Conservation (phyloP, 2,329 filamentous ascomycete species). For the Cylindrodendrum hubeiense region DNA sequence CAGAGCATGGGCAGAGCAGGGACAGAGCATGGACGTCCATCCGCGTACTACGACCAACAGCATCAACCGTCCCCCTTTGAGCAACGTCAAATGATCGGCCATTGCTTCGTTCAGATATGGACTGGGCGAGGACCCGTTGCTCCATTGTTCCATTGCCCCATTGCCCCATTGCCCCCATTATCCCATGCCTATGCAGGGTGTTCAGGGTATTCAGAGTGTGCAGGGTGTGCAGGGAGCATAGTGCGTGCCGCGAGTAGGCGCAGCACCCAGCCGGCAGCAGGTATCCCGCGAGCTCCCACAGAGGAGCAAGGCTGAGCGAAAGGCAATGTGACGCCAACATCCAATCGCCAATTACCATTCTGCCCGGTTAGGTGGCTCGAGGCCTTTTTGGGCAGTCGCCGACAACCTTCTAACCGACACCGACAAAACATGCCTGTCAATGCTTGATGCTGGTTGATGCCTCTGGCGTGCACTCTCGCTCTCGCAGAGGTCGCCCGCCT, state of each 20-base stretch:
- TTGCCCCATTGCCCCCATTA: neutral
- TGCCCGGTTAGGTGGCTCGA: conserved; percentile 7
- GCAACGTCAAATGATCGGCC: conserved; percentile 1
- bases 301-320: conserved; percentile 29
- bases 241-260: neutral
- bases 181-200: neutral
- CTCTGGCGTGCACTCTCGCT: neutral
- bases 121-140: neutral
- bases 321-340: conserved; percentile 16
- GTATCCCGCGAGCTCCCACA: conserved; percentile 17
- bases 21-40: conserved; percentile 23
- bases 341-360: conserved; percentile 19
- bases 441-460: conserved; percentile 21
- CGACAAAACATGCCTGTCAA: neutral
- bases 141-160: too few relatives aligned
- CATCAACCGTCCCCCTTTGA: neutral
- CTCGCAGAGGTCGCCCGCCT: conserved; percentile 1
- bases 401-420: conserved; percentile 13
- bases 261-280: conserved; percentile 2
- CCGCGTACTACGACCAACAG: neutral
- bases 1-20: conserved; percentile 21
- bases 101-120: neutral
- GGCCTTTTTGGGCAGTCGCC: conserved; percentile 38
- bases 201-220: neutral
- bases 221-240: conserved; percentile 10